Conservation (phyloP, 306 rosid species). For the Cicer arietinum region DNA sequence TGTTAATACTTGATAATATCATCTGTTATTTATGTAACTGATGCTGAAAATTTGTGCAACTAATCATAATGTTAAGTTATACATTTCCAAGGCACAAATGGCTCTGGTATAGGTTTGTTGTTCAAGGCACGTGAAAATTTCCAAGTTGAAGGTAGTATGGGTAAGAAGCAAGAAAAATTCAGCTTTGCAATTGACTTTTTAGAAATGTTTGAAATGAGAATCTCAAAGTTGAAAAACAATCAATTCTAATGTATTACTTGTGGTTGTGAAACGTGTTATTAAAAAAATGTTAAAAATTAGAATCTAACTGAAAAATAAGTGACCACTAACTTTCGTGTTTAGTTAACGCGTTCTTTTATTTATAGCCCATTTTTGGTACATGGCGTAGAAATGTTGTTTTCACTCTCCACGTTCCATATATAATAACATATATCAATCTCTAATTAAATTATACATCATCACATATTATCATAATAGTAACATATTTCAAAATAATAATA, state of each 20-base stretch:
- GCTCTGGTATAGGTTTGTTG: background rate
- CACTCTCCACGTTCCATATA: background rate
- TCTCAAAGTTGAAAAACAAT: conserved; percentile 7
- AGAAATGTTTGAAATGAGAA: background rate
- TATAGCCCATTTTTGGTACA: background rate
- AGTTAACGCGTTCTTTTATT: background rate
- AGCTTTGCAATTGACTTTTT: background rate
- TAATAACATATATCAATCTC: background rate
- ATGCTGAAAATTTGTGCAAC: conserved; percentile 9
- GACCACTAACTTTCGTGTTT: background rate
- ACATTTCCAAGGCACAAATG: background rate
- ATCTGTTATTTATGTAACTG: conserved; percentile 31
- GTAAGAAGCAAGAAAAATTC: background rate
- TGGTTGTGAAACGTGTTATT: background rate
- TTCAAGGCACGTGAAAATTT: background rate
- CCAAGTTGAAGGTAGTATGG: background rate
- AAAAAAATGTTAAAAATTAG: background rate
- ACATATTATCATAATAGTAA: no score
- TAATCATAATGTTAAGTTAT: background rate
- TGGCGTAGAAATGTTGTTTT: background rate
- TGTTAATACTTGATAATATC: conserved; percentile 12
- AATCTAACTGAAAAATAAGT: background rate
- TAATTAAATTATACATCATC: background rate
- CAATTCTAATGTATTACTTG: conserved; percentile 14
- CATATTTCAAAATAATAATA: no score